Base-by-base conservation (phyloP, 2,329 filamentous ascomycete species). In the Fusarium nanum region DNA sequence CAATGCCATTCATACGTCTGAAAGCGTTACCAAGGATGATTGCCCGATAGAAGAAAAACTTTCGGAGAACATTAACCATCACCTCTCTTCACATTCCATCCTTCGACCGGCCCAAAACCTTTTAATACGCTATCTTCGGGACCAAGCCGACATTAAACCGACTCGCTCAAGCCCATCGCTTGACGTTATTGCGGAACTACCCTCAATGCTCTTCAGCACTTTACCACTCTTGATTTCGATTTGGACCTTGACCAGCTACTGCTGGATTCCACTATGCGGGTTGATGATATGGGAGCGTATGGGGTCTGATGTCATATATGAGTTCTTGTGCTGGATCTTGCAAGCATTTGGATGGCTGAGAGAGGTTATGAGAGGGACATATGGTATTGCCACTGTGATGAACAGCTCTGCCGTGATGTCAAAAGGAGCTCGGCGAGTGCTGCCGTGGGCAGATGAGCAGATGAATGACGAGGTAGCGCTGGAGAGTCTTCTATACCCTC, bases 221-320 rank as follows among this genome's bases (percentile, higher is more conserved):
- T 18, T 72, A 14, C 69, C 69, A 14, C 34, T 72, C 10, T 22
- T 67, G 16, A 20, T 72, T 20, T 65, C 69, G 9, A 55, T 72
- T 22, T 72, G 69, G 69, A 13, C 27, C 16, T 48, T 72, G 41
- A 72, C 69, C 11, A 69, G 55, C 20, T 67, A 72, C n/a, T 72
- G 59, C 27, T 70, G 69, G 61, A 67, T 69, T 18, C 64, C 69
- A 20, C 63, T 72, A 12, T 64, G 64, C 16, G 65, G 56, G 14
- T 28, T 72, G 25, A 67, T 70, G 61, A 46, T 72, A 34, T 72
- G 65, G 69, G 69, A 71, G 18, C 68, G 64, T 44, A 52, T 42
- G 7, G 68, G 68, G 16, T 62, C 68, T 44, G 48, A 62, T 54
- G 60, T 72, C 22, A 64, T 58, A 13, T 64, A 72, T 25, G 32